phyloP scores from a whole-genome alignment of 2,329 filamentous ascomycete genomes.

The Exophiala spinifera region DNA sequence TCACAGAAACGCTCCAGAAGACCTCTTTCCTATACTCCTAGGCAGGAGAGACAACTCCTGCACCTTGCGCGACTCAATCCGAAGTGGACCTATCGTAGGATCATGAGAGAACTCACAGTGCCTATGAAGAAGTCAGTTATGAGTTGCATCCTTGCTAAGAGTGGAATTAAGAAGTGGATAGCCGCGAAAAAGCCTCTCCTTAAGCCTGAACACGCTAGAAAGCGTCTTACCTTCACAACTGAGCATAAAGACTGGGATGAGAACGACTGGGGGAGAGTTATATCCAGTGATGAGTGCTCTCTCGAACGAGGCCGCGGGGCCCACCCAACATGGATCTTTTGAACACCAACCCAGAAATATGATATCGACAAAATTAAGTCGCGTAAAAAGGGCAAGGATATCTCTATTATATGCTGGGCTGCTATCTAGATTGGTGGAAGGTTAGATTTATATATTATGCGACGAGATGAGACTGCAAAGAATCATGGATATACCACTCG shows the following conservation, averaged over 20 bases:
- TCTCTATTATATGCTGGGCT: constrained; percentile 26
- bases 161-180: constrained; percentile 15
- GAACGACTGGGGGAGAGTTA: constrained; percentile 18
- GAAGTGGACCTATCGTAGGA: too few relatives aligned
- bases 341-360: constrained; percentile 23
- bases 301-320: constrained; percentile 25
- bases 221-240: constrained; percentile 11
- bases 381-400: constrained; percentile 14
- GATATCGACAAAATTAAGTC: constrained; percentile 21
- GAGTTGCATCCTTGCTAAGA: constrained; percentile 3
- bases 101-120: too few relatives aligned
- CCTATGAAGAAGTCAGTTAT: too few relatives aligned
- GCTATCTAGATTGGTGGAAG: constrained; percentile 20
- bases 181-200: constrained; percentile 19
- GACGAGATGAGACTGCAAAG: too few relatives aligned
- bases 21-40: too few relatives aligned
- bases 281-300: constrained; percentile 26
- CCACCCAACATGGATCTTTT: constrained; percentile 21
- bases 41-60: too few relatives aligned
- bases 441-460: constrained; percentile 10
- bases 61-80: too few relatives aligned
- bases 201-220: constrained; percentile 3
- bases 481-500: too few relatives aligned
- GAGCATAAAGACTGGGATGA: constrained; percentile 8
- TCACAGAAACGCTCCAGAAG: too few relatives aligned